These are phyloP conservation scores for Trichoderma gracile DNA, from an alignment of 2,329 filamentous ascomycete species.

Conservation along the genomic window DNA sequence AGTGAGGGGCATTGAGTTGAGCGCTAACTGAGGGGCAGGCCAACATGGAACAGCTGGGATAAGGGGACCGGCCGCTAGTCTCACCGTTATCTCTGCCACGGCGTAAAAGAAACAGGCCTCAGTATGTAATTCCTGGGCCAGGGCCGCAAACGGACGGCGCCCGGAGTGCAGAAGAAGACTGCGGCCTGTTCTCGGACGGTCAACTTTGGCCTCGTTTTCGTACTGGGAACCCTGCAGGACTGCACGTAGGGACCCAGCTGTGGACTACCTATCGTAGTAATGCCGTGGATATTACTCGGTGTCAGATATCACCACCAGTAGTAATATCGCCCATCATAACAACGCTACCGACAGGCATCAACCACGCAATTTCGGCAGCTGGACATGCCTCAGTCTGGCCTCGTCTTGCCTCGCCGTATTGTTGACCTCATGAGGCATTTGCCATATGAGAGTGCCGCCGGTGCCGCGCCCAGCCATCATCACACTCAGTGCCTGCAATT, in stretches of 20 bases:
- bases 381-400: no score
- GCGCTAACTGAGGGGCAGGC: slow-evolving; percentile 11
- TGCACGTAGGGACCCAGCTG: no score
- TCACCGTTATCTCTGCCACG: slow-evolving; percentile 22
- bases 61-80: slow-evolving; percentile 23
- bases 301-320: no score
- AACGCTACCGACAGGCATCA: no score
- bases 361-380: no score
- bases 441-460: background rate
- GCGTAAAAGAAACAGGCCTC: slow-evolving; percentile 16
- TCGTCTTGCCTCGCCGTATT: no score
- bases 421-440: background rate
- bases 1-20: slow-evolving; percentile 13
- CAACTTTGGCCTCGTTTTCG: background rate
- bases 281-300: no score
- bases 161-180: slow-evolving; percentile 23
- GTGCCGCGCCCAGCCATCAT: background rate
- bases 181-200: background rate
- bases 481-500: no score
- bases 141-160: slow-evolving; percentile 17
- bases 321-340: no score
- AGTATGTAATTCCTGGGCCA: slow-evolving; percentile 14
- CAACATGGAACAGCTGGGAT: background rate
- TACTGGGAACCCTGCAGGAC: no score
- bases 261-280: no score